Conservation (phyloP, 2,329 filamentous ascomycete species). For the Tolypocladium amazonense region DNA sequence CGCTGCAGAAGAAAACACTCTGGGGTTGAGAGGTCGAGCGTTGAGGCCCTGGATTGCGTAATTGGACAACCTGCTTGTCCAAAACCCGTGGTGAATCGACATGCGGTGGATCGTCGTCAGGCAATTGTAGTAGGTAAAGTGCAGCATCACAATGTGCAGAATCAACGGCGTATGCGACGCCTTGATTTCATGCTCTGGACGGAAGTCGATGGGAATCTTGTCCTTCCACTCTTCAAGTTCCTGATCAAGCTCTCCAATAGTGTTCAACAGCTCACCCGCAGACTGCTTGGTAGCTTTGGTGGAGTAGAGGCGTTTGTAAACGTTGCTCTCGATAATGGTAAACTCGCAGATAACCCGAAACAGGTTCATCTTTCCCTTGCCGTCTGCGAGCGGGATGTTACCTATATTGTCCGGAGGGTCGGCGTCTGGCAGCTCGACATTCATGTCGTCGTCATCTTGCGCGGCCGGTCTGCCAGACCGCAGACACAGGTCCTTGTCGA, state of each 20-base stretch:
- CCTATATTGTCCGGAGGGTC: constrained; percentile 88
- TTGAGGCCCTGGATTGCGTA: constrained; percentile 94
- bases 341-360: constrained; percentile 92
- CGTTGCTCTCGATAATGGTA: constrained; percentile 80
- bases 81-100: constrained; percentile 96
- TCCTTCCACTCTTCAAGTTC: constrained; percentile 95
- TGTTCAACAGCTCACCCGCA: constrained; percentile 86
- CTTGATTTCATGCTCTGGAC: constrained; percentile 95
- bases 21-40: constrained; percentile 77
- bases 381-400: constrained; percentile 82
- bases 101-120: constrained; percentile 96
- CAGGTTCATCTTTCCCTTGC: constrained; percentile 86
- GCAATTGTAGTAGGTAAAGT: constrained; percentile 97
- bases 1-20: constrained; percentile 88
- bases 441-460: constrained; percentile 68
- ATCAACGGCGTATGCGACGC: constrained; percentile 88
- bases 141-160: constrained; percentile 83
- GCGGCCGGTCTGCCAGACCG: constrained; percentile 48
- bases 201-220: constrained; percentile 84
- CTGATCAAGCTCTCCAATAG: constrained; percentile 87
- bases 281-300: constrained; percentile 86
- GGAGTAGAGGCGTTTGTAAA: constrained; percentile 88
- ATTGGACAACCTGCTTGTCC: constrained; percentile 90
- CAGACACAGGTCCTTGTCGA: constrained; percentile 53
- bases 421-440: constrained; percentile 86